phyloP scores from a whole-genome alignment of 2,329 filamentous ascomycete species.

The Cryphonectria japonica region DNA sequence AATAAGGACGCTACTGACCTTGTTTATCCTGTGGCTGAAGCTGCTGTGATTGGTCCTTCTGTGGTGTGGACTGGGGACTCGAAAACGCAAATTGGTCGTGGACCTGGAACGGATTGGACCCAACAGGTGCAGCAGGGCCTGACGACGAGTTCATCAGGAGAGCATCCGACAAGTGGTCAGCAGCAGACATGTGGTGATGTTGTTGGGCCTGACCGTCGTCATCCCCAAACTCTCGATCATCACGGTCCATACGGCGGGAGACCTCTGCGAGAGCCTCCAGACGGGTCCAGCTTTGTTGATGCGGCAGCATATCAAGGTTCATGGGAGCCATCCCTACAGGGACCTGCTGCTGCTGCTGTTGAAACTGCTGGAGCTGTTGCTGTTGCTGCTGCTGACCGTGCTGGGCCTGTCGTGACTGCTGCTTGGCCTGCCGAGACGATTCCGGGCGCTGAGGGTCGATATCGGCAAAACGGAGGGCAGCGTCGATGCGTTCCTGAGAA shows the following conservation, averaged over 20 bases:
- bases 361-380: conserved; percentile 31
- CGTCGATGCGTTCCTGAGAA: conserved; percentile 74
- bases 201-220: conserved; percentile 52
- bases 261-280: conserved; percentile 88
- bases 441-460: conserved; percentile 52
- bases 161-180: conserved; percentile 17
- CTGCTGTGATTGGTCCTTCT: conserved; percentile 41
- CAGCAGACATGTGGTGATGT: conserved; percentile 44
- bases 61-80: conserved; percentile 58
- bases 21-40: conserved; percentile 41
- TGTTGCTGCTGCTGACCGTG: conserved; percentile 31
- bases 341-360: conserved; percentile 45
- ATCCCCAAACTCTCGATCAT: conserved; percentile 60
- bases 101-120: conserved; percentile 51
- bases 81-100: conserved; percentile 61
- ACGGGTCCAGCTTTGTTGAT: conserved; percentile 71
- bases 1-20: conserved; percentile 39
- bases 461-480: conserved; percentile 73
- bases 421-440: conserved; percentile 19
- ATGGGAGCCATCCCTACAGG: conserved; percentile 38
- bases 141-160: conserved; percentile 12
- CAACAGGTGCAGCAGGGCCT: conserved; percentile 30
- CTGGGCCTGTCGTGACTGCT: conserved; percentile 30
- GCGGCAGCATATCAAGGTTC: conserved; percentile 46
- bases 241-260: conserved; percentile 72